phyloP scores from a whole-genome alignment of 192 early-diverging fungal species.

The Umbelopsis isabellina region DNA sequence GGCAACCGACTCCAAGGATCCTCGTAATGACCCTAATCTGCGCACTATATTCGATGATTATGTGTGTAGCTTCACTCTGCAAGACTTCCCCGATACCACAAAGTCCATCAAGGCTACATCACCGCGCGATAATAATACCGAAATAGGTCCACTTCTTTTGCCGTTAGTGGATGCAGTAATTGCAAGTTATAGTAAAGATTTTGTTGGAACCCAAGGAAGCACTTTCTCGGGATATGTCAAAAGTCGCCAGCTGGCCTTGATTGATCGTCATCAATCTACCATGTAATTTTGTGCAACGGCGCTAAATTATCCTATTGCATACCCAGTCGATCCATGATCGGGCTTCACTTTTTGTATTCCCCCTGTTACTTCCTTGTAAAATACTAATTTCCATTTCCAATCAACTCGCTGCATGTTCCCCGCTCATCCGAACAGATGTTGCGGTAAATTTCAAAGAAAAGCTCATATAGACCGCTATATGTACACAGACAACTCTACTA shows the following conservation, averaged over 20 bases:
- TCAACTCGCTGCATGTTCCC: too few relatives aligned
- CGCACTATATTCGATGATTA: constrained; percentile 45
- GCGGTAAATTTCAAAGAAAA: too few relatives aligned
- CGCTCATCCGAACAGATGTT: too few relatives aligned
- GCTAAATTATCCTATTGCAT: too few relatives aligned
- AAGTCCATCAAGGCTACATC: constrained; percentile 32
- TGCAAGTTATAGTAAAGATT: constrained; percentile 45
- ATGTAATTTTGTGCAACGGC: too few relatives aligned
- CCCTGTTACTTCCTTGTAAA: too few relatives aligned
- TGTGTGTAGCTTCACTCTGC: constrained; percentile 56
- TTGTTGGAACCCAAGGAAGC: constrained; percentile 54
- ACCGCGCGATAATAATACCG: constrained; percentile 8
- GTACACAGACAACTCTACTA: too few relatives aligned
- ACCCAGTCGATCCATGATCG: too few relatives aligned
- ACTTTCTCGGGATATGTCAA: constrained; percentile 49
- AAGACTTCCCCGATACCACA: constrained; percentile 48
- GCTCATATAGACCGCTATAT: too few relatives aligned
- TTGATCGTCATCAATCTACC: neutral
- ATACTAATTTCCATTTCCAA: too few relatives aligned
- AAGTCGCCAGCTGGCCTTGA: constrained; percentile 5
- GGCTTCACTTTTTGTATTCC: too few relatives aligned
- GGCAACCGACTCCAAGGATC: constrained; percentile 52
- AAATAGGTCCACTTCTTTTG: constrained; percentile 27
- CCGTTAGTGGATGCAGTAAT: constrained; percentile 59
- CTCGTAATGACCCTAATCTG: constrained; percentile 39